Evolutionary conservation across 1,284 basidiomycete genomes (phyloP), one percentile per base, ranked within the genome.

Genomic region (Papiliotrema nemorosa): DNA sequence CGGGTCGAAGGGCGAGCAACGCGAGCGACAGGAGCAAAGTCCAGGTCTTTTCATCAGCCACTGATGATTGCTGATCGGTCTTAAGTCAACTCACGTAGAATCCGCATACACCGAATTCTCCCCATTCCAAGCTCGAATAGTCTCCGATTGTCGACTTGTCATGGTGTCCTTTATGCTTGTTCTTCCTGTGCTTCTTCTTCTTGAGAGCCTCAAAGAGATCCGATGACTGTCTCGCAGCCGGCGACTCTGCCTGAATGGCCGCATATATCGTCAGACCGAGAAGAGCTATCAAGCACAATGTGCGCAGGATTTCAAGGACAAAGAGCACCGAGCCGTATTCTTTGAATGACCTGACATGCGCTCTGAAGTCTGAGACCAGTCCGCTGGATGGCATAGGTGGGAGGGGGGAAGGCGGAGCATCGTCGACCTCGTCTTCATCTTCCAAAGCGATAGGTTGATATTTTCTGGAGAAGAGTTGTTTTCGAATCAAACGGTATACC

Each of bases 221-320:
- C 47, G 2, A 20, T 13, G 24, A 43, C 26, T 1, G 24, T 5
- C 22, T 36, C n/a, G n/a, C 47, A n/a, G 24, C 42, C 14, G 42
- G 42, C 42, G 42, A 44, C 21, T 44, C 42, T 27, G 42, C 72
- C 27, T 64, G 61, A 40, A 73, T 62, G 1, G 69, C 63, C 0
- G 72, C 73, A 44, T 66, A 69, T 47, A 75, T 69, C 48, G 66
- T 72, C 21, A 75, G 54, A 5, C 59, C 72, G 27, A 74, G 54
- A 9, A 75, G 56, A 1, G 69, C 62, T n/a, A 44, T 55, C 6
- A 75, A 56, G 42, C 63, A 64, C 1, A 68, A 37, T 0, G 63
- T 60, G 44, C 73, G 57, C 9, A 72, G 13, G 21, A 74, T 47
- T 43, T 75, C 72, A 39, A 74, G 54, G 13, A 45, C 57, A 53